Conservation (phyloP, 176 grass and related monocot genomes). For the Thalia dealbata region DNA sequence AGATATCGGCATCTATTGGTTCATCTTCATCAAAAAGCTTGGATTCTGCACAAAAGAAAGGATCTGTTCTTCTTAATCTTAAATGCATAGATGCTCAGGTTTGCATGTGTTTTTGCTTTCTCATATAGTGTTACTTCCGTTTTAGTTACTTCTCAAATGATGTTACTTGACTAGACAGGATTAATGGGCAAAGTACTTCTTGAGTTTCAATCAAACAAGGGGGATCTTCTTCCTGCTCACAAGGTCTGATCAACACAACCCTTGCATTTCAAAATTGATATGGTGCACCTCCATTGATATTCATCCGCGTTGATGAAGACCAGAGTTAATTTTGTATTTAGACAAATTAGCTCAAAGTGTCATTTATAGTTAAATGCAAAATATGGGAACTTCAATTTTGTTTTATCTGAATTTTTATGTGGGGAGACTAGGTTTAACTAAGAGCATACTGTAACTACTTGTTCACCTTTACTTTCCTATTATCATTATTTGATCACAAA, state of each 20-base stretch:
- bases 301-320: no score
- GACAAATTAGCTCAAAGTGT: not conserved
- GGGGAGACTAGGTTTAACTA: not conserved
- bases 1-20: slow-evolving; percentile 51
- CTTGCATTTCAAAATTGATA: not conserved
- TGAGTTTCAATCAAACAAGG: slow-evolving; percentile 87
- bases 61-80: slow-evolving; percentile 70
- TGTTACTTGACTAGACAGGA: slow-evolving; percentile 45
- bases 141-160: slow-evolving; percentile 9
- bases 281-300: not conserved
- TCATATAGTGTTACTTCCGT: not conserved
- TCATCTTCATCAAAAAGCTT: slow-evolving; percentile 48
- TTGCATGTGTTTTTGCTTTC: slow-evolving; percentile 10
- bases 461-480: not conserved
- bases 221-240: slow-evolving; percentile 70
- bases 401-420: no score
- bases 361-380: not conserved
- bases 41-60: slow-evolving; percentile 51
- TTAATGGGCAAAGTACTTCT: slow-evolving; percentile 90
- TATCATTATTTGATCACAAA: not conserved
- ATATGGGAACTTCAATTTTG: not conserved
- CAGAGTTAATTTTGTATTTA: not conserved
- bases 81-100: slow-evolving; percentile 88
- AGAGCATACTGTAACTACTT: not conserved
- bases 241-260: slow-evolving; percentile 24